Base-by-base conservation (phyloP, 768 basidiomycete genomes). In the Xerocomellus chrysenteron region DNA sequence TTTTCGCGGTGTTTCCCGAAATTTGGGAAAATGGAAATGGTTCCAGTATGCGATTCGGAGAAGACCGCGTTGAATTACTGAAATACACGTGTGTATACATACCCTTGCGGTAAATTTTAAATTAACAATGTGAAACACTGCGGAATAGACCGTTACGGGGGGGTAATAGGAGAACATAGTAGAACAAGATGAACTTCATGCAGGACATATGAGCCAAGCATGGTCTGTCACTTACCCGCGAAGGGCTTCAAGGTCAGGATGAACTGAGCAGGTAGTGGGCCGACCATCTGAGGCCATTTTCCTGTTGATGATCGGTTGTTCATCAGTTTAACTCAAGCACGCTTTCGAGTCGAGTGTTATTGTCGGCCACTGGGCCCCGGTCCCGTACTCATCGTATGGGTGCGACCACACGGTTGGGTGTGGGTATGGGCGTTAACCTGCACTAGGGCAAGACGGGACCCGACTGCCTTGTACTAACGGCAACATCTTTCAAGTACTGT, bases 401-500 rank as follows among this genome's bases (percentile, higher is more conserved):
- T 30, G 28, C 28, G 28, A 30, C 28, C 26, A 28, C 26, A 7
- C 26, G 26, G 26, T 7, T 28, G 26, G 26, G 26, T 28, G 26
- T 28, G 26, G 26, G 26, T 28, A 28, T 21, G 21, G n/a, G 21
- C 21, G 21, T 21, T 21, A 21, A 21, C 21, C 21, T 21, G 21
- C 21, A 21, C 21, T 21, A 21, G 21, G 26, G 26, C 26, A 26
- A 26, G 26, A 5, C 26, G 26, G 26, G 21, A 21, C 21, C 21
- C 21, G 21, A 21, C 21, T 21, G 21, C 21, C 21, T 21, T 21
- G 21, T 21, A 21, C 21, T 21, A 21, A 21, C 21, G 21, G 21
- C 77, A 46, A 84, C 74, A 47, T 79, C 74, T 58, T 77, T 74
- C 19, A 80, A 78, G 66, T 21, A 21, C 21, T 21, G 21, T 2